phyloP scores from a whole-genome alignment of 2,329 filamentous ascomycete species.

The Epichloe sylvatica region DNA sequence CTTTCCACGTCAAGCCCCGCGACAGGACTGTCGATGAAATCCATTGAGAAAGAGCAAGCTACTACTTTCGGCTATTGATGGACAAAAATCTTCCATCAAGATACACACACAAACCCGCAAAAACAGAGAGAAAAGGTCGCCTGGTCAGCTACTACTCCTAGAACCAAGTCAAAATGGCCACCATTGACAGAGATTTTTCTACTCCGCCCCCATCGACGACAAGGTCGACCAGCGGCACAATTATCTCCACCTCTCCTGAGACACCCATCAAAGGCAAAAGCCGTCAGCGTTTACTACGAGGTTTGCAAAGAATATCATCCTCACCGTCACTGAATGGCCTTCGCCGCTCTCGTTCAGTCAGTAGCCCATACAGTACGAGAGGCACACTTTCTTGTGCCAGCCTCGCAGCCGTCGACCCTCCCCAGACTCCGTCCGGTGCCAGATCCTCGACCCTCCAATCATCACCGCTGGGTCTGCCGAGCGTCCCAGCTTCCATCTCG shows the following conservation, averaged over 20 bases:
- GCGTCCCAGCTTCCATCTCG: constrained; percentile 23
- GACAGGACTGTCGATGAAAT: neutral
- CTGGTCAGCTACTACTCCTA: neutral
- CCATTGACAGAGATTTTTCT: constrained; percentile 8
- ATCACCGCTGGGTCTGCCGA: constrained; percentile 25
- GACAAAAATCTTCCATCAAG: neutral
- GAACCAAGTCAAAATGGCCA: neutral
- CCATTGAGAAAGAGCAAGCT: neutral
- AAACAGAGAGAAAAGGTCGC: neutral
- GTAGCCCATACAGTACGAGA: constrained; percentile 50
- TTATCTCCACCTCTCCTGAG: constrained; percentile 12
- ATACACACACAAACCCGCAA: neutral
- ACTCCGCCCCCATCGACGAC: constrained; percentile 13
- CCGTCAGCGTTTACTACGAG: constrained; percentile 55
- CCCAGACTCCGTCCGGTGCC: constrained; percentile 15
- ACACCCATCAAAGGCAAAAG: constrained; percentile 44
- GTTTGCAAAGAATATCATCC: constrained; percentile 69
- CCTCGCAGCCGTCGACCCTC: constrained; percentile 27
- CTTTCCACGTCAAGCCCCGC: neutral
- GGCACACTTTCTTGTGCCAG: constrained; percentile 41
- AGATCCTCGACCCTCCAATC: constrained; percentile 22
- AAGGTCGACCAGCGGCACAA: constrained; percentile 10
- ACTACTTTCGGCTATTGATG: neutral
- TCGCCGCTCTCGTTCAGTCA: constrained; percentile 50
- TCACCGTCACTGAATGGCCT: constrained; percentile 56